Conservation (phyloP, 2,329 filamentous ascomycete species). For the Bipolaris bicolor region DNA sequence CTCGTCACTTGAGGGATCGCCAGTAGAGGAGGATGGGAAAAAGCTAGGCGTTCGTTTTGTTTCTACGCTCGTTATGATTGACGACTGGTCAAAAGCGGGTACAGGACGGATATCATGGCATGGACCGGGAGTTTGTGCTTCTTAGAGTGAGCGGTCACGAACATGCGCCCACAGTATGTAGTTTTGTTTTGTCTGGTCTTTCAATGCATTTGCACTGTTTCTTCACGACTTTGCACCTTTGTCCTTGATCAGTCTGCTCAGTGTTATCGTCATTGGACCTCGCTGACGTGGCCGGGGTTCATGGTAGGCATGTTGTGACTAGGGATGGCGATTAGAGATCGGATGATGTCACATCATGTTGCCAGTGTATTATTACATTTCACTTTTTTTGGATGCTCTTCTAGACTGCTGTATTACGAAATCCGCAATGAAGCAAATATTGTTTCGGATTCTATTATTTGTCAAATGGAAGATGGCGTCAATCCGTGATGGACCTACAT, state of each 20-base stretch:
- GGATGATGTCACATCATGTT: not conserved
- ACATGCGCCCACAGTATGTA: slow-evolving; percentile 11
- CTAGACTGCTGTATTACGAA: not conserved
- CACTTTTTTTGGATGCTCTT: not conserved
- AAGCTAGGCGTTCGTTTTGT: slow-evolving; percentile 11
- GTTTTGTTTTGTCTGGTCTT: slow-evolving; percentile 5
- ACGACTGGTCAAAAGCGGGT: slow-evolving; percentile 13
- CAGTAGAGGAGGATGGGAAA: slow-evolving; percentile 13
- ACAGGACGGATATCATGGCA: slow-evolving; percentile 16
- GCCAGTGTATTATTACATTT: not conserved
- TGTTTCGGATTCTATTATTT: not conserved
- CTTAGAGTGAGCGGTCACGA: slow-evolving; percentile 17
- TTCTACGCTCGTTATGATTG: slow-evolving; percentile 14
- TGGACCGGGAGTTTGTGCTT: slow-evolving; percentile 16
- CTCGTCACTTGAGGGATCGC: slow-evolving; percentile 43
- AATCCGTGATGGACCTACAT: not conserved
- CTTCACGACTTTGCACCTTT: not conserved
- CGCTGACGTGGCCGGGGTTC: not conserved
- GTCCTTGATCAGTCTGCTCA: no score
- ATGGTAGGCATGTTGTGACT: not conserved
- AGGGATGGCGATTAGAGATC: not conserved
- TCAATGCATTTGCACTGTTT: slow-evolving; percentile 10
- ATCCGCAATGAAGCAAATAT: not conserved
- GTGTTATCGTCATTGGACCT: not conserved
- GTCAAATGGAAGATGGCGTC: not conserved